Evolutionary conservation across 805 yeast genomes (phyloP).

Genomic region (Soucietia sequanensis): DNA sequence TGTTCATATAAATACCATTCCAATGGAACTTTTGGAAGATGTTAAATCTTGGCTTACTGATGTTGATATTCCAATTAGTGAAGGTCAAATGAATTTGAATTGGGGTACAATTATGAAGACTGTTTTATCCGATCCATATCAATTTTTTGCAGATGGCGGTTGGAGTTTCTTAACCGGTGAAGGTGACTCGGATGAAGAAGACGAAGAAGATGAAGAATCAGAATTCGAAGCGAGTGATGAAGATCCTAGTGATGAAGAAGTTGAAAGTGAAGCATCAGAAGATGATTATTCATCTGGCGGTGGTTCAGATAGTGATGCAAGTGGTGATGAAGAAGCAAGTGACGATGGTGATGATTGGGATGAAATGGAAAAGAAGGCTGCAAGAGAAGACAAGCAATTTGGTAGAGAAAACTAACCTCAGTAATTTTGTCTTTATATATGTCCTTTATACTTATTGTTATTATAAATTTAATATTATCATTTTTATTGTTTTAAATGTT

Average conservation of each 20-base stretch:
- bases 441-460: too few relatives aligned
- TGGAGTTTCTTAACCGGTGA: conserved; percentile 93
- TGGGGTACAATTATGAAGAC: conserved; percentile 97
- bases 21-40: conserved; percentile 87
- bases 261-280: conserved; percentile 50
- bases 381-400: conserved; percentile 38
- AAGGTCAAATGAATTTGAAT: conserved; percentile 92
- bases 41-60: conserved; percentile 97
- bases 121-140: conserved; percentile 86
- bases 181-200: conserved; percentile 68
- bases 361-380: conserved; percentile 59
- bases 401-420: conserved; percentile 28
- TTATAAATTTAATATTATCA: too few relatives aligned
- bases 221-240: conserved; percentile 68
- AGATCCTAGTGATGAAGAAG: conserved; percentile 62
- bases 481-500: too few relatives aligned
- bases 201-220: conserved; percentile 64
- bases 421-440: too few relatives aligned
- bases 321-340: conserved; percentile 37
- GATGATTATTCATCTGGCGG: conserved; percentile 38
- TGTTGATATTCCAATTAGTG: conserved; percentile 92
- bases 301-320: conserved; percentile 34
- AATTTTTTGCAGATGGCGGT: conserved; percentile 91
- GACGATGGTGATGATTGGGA: conserved; percentile 53
- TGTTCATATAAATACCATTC: conserved; percentile 90